Evolutionary conservation across 1,284 basidiomycete genomes (phyloP), one percentile per base, ranked within the genome.

Genomic region (Ustilago cynodontis): DNA sequence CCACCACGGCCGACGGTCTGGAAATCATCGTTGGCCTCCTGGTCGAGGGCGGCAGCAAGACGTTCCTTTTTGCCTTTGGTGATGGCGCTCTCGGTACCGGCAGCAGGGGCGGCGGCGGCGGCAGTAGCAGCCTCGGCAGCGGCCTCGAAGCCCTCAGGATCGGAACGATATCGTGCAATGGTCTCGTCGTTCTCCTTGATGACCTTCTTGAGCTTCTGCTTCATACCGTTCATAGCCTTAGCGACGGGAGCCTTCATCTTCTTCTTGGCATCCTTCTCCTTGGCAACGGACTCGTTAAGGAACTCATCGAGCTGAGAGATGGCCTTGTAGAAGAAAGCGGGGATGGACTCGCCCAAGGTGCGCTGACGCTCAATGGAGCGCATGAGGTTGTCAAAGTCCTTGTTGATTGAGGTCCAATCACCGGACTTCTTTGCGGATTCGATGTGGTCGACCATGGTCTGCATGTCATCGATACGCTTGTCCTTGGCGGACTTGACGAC

Each of bases 181-280:
- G 93, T 91, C 41, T 88, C 87, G 87, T 98, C 97, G 85, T 94
- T 91, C 86, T 98, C 97, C 87, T 95, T 97, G 70, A 89, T 85
- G 33, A 92, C 90, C 88, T 96, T 98, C 88, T 93, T 95, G 72
- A 98, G 89, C 86, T 96, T 98, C 88, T 98, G 95, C 88, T 95
- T 98, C 91, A 98, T 94, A 28, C 93, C 93, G 78, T 95, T 98
- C 82, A 98, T 89, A 1, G 95, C 95, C 86, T 94, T 95, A 54
- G 94, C 93, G 85, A 96, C 96, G 75, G 90, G 92, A 1, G 94
- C 93, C 81, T 96, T 96, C 92, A 97, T 94, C 89, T 98, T 99
- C 88, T 98, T 98, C 87, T 73, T 78, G 90, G 96, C 96, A 87
- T 95, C 76, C 76, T 85, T 82, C 62, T 85, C 94, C 85, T 93